Evolutionary conservation across 495 filamentous ascomycete genomes (phyloP).

Genomic region (Rostrohypoxylon terebratum): DNA sequence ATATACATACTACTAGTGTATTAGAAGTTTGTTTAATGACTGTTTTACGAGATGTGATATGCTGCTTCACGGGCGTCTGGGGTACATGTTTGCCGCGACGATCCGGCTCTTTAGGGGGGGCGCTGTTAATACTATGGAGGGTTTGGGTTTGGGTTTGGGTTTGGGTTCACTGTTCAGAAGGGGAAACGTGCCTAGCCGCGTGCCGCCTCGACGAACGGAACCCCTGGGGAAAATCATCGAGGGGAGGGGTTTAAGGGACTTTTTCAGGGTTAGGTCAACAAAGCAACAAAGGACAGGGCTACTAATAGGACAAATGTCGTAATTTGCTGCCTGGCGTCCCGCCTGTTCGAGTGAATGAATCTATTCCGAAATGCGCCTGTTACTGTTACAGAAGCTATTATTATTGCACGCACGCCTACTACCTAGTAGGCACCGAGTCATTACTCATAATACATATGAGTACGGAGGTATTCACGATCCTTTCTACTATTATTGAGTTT

Average conservation of each 20-base stretch:
- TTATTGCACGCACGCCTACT: neutral
- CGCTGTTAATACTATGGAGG: neutral
- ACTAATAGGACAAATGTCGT: slow-evolving; percentile 8
- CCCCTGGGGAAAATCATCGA: slow-evolving; percentile 3
- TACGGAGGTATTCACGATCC: neutral
- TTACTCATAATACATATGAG: no score
- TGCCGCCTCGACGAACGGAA: neutral
- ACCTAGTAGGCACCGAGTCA: neutral
- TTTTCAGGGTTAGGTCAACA: no score
- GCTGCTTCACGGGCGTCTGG: slow-evolving; percentile 24
- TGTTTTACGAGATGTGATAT: slow-evolving; percentile 4
- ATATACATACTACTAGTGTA: no score
- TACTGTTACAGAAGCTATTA: neutral
- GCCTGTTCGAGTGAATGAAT: neutral
- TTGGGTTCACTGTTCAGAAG: slow-evolving; percentile 11
- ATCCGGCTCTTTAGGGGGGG: slow-evolving; percentile 8
- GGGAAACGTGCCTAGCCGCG: neutral
- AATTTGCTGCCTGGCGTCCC: neutral
- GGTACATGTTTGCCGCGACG: slow-evolving; percentile 26
- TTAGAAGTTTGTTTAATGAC: neutral
- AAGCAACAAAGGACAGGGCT: no score
- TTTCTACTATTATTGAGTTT: neutral
- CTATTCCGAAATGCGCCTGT: neutral
- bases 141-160: slow-evolving; percentile 11
- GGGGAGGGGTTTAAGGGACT: neutral